Percentiles rank a stretch among this genome's conserved stretches.
These are phyloP conservation scores for Chloropicon primus DNA, from an alignment of 139 green algal genomes.

Conservation along the genomic window DNA sequence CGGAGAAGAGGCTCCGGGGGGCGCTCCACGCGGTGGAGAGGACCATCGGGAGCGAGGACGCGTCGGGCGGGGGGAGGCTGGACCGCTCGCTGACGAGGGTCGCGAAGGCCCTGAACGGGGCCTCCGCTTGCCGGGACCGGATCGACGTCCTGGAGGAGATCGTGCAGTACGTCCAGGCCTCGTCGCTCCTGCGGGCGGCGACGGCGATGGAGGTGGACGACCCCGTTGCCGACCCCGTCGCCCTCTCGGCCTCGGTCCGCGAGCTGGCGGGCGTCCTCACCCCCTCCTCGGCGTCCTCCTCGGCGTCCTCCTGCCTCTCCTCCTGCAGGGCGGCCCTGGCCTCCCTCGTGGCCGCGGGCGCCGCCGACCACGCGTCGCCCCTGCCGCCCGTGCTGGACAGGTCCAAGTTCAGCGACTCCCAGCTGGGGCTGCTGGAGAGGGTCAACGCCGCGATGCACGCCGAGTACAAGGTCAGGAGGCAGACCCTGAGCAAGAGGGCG, in stretches of 20 bases:
- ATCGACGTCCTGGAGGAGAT: not conserved
- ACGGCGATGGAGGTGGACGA: too few relatives aligned
- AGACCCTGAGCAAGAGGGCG: constrained; percentile 50
- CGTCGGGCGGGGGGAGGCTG: not conserved
- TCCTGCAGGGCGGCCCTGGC: not conserved
- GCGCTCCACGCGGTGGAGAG: not conserved
- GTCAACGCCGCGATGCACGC: constrained; percentile 23
- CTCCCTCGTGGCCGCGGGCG: not conserved
- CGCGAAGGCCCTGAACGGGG: not conserved
- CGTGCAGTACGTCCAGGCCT: not conserved
- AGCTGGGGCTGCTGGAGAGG: constrained; percentile 23
- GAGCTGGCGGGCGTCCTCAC: too few relatives aligned
- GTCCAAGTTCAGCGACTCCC: constrained; percentile 13
- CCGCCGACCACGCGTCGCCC: too few relatives aligned
- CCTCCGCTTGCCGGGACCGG: not conserved
- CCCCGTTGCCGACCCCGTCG: not conserved
- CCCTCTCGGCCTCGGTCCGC: not conserved
- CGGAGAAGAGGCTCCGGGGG: not conserved
- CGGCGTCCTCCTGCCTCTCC: not conserved
- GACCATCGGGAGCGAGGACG: not conserved
- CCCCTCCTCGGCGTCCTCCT: too few relatives aligned
- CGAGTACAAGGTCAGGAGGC: constrained; percentile 33
- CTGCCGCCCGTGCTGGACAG: constrained; percentile 12
- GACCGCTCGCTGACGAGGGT: not conserved
- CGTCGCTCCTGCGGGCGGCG: not conserved